Evolutionary conservation across 345 rosid species (phyloP), one percentile per base, ranked within the genome.

Genomic region (Salix suchowensis): DNA sequence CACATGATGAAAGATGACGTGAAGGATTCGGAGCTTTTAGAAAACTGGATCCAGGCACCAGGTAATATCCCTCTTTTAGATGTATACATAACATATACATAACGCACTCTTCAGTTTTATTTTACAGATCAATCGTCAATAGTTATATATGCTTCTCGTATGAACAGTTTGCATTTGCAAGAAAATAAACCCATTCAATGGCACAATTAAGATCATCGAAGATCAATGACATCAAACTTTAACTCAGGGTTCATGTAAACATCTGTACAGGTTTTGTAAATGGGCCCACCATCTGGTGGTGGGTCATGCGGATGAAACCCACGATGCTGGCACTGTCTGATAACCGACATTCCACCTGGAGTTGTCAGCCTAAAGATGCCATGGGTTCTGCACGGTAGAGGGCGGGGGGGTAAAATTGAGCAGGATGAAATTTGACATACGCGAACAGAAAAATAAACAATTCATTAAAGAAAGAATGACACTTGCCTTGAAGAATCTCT

Each of bases 261-360:
- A 71, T 93, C 98, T 65, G 92, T 86, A 86, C 97, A 92, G 3
- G 95, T 30, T 50, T 83, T 84, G 91, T 96, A 96, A 50, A 96
- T 88, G 37, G 97, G 97, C 10, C 97, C 95, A 30, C 99, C 99
- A 48, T 96, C 96, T 0, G 87, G 76, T 36, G 99, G 98, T 28
- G 80, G 88, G 77, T 86, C 79, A 8, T 96, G 99, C 0, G 92
- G 86, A 79, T 93, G 99, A 82, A 96, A 96, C 65, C 99, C 99
- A 30, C 97, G 96, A 72, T 68, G 91, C 70, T 87, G 92, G 88
- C 98, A 92, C 4, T 93, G 87, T 79, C 99, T 85, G 81, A 92
- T 91, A 67, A 93, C 94, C 4, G 96, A 89, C 92, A 96, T 92
- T 72, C 99, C 98, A 71, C 98, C 98, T 0, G 98, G 99, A 1